These are phyloP conservation scores for Crepidotus variabilis DNA, from an alignment of 768 basidiomycete species.

Conservation along the genomic window DNA sequence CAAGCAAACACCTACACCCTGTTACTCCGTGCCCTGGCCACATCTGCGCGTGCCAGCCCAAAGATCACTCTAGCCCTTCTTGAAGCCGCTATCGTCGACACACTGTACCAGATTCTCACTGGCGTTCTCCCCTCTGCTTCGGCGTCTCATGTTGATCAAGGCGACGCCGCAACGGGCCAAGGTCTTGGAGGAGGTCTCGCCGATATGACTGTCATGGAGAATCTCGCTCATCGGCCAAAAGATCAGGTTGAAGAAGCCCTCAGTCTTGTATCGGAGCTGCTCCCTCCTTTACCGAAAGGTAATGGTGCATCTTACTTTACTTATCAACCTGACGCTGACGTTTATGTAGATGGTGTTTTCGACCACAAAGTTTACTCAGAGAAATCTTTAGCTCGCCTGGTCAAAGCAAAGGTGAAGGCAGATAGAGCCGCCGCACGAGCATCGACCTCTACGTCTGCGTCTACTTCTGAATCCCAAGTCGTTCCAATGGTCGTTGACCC, in stretches of 20 bases:
- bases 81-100: slow-evolving; percentile 91
- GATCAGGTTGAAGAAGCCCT: slow-evolving; percentile 96
- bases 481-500: slow-evolving; percentile 18
- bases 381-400: slow-evolving; percentile 70
- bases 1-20: slow-evolving; percentile 86
- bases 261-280: slow-evolving; percentile 82
- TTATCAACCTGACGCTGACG: slow-evolving; percentile 3
- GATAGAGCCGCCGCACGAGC: slow-evolving; percentile 72
- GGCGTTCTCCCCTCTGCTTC: slow-evolving; percentile 78
- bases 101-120: slow-evolving; percentile 91
- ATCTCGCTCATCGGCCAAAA: slow-evolving; percentile 92
- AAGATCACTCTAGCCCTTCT: slow-evolving; percentile 83
- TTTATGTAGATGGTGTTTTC: slow-evolving; percentile 81
- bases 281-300: slow-evolving; percentile 95
- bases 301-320: not conserved
- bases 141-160: slow-evolving; percentile 51
- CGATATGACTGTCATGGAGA: slow-evolving; percentile 98
- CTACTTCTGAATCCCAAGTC: slow-evolving; percentile 15
- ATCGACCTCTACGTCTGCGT: slow-evolving; percentile 29
- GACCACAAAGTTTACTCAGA: slow-evolving; percentile 90
- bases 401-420: slow-evolving; percentile 81
- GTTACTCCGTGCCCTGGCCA: slow-evolving; percentile 81
- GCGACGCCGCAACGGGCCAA: slow-evolving; percentile 59
- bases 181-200: slow-evolving; percentile 85
- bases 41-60: slow-evolving; percentile 83